A percentile compares a stretch with the other conserved stretches of the same genome.
These are phyloP conservation scores for Jimgerdemannia lactiflua DNA, from an alignment of 192 early-diverging fungal genomes.

Conservation along the genomic window DNA sequence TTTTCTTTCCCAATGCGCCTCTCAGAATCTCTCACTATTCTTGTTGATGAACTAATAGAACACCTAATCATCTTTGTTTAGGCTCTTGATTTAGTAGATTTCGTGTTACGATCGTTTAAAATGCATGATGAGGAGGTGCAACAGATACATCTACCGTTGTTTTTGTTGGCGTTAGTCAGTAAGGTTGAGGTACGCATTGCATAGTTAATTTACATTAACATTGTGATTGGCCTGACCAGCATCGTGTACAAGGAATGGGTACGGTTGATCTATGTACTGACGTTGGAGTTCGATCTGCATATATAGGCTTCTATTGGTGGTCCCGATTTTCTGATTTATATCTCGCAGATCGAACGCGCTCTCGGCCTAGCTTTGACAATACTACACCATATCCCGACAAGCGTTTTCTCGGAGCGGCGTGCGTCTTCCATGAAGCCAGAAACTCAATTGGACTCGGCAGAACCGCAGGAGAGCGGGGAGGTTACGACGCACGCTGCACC, in stretches of 20 bases:
- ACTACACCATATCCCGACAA: constrained; percentile 29
- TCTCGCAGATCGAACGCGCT: constrained; percentile 26
- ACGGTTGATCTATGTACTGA: constrained; percentile 1
- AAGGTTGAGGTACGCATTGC: constrained; percentile 41
- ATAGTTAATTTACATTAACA: neutral
- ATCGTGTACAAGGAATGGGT: too few relatives aligned
- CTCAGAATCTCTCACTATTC: neutral
- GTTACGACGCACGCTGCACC: neutral
- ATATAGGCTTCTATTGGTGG: neutral
- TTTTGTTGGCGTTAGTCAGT: constrained; percentile 55
- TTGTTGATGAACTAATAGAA: neutral
- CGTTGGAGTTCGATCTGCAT: constrained; percentile 35
- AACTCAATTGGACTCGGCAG: neutral
- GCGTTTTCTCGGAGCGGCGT: constrained; percentile 23
- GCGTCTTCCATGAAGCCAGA: neutral
- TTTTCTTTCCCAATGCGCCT: neutral
- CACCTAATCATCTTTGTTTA: neutral
- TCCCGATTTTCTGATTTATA: constrained; percentile 5
- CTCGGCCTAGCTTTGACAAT: constrained; percentile 27
- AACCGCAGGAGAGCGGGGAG: constrained; percentile 1
- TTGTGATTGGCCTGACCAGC: too few relatives aligned
- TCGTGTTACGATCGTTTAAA: constrained; percentile 71
- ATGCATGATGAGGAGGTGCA: constrained; percentile 80
- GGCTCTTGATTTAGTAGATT: constrained; percentile 51
- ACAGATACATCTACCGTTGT: constrained; percentile 80